These are phyloP conservation scores for Ceratocystis ficicola DNA, from an alignment of 2,329 filamentous ascomycete genomes.

Conservation along the genomic window DNA sequence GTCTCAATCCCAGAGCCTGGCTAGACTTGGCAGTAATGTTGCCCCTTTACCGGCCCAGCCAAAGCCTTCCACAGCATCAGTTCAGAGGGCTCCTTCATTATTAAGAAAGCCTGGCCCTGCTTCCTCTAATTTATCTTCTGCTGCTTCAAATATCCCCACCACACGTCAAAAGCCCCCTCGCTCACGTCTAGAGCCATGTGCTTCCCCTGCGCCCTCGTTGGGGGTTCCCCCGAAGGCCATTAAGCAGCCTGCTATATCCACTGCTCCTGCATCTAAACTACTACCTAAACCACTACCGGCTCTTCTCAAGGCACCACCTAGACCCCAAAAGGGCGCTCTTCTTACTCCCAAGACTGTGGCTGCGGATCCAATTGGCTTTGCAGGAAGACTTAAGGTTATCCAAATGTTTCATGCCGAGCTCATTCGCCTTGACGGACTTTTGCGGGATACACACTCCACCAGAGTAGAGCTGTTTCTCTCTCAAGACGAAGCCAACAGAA, in stretches of 20 bases:
- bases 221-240: background rate
- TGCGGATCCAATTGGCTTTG: constrained; percentile 12
- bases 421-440: constrained; percentile 16
- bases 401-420: constrained; percentile 18
- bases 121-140: background rate
- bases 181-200: background rate
- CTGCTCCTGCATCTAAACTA: background rate
- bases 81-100: background rate
- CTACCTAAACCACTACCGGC: background rate
- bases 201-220: background rate
- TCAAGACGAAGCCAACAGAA: constrained; percentile 54
- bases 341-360: constrained; percentile 13
- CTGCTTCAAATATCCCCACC: background rate
- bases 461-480: constrained; percentile 40
- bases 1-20: background rate
- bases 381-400: constrained; percentile 19
- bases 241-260: background rate
- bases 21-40: too few species aligned
- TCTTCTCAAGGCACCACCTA: constrained; percentile 8
- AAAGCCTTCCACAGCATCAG: background rate
- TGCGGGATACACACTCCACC: constrained; percentile 14
- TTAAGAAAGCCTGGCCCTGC: background rate
- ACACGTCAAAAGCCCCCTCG: background rate
- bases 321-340: constrained; percentile 12
- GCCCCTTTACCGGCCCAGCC: background rate